Evolutionary conservation across 1,139 yeast genomes (phyloP).

Genomic region (Debaryomyces sp.): DNA sequence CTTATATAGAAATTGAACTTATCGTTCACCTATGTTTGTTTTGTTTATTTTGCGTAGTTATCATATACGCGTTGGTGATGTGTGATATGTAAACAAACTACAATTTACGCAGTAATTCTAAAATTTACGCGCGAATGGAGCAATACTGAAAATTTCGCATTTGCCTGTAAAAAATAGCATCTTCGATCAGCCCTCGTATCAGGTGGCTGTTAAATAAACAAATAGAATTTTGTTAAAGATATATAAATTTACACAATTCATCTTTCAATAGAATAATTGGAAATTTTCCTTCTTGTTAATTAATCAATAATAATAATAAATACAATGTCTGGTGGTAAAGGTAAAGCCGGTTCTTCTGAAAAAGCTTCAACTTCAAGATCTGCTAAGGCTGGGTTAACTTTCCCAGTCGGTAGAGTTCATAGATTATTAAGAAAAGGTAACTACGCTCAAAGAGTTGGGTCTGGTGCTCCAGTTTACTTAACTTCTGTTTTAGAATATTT

Average conservation of each 20-base stretch:
- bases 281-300: neutral
- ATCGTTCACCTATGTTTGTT: neutral
- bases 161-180: neutral
- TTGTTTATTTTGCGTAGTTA: slow-evolving; percentile 2
- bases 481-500: slow-evolving; percentile 56
- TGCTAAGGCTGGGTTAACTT: slow-evolving; percentile 55
- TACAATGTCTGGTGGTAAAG: slow-evolving; percentile 57
- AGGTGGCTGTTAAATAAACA: neutral
- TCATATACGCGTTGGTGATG: slow-evolving; percentile 2
- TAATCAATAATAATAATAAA: slow-evolving; percentile 17
- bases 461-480: slow-evolving; percentile 58
- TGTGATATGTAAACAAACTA: neutral
- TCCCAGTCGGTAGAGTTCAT: slow-evolving; percentile 61
- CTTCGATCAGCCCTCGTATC: neutral
- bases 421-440: slow-evolving; percentile 58
- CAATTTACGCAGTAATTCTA: slow-evolving; percentile 1
- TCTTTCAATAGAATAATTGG: neutral
- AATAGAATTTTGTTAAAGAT: neutral
- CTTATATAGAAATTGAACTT: slow-evolving; percentile 1
- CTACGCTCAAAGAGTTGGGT: slow-evolving; percentile 60
- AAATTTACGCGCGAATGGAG: slow-evolving; percentile 1
- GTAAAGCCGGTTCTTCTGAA: slow-evolving; percentile 55
- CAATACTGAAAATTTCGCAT: slow-evolving; percentile 3
- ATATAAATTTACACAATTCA: slow-evolving; percentile 3
- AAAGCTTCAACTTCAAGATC: slow-evolving; percentile 58